A percentile compares a stretch with the other conserved stretches of the same genome.
Evolutionary conservation across 2,329 filamentous ascomycete species (phyloP).

Genomic region (Madurella mycetomatis): DNA sequence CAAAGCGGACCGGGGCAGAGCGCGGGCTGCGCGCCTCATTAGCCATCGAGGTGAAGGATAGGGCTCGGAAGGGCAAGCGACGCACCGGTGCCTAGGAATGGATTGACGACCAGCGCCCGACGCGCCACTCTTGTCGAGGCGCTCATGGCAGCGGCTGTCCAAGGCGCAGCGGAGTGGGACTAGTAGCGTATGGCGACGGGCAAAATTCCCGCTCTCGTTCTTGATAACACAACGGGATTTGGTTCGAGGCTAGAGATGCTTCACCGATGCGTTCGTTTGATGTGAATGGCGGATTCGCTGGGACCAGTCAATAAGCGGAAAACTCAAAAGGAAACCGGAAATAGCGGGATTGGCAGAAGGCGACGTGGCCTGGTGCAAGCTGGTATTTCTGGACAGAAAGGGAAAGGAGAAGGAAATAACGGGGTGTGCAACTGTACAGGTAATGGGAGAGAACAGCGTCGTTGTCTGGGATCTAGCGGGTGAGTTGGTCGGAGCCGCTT

Average conservation of each 20-base stretch:
- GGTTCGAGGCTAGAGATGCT: constrained; percentile 1
- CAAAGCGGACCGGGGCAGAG: constrained; percentile 42
- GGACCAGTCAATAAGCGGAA: not conserved
- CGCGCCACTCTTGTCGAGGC: constrained; percentile 53
- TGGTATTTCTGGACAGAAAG: not conserved
- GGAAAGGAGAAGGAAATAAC: not conserved
- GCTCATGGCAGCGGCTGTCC: constrained; percentile 42
- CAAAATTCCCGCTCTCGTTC: not conserved
- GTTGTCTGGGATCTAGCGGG: not conserved
- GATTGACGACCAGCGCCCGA: constrained; percentile 50
- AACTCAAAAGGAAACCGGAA: constrained; percentile 2
- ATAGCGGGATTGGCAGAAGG: constrained; percentile 5
- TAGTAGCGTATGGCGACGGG: constrained; percentile 2
- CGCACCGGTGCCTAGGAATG: constrained; percentile 47
- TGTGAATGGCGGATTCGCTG: constrained; percentile 1
- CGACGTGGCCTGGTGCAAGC: constrained; percentile 1
- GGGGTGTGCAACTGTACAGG: not conserved
- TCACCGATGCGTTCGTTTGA: constrained; percentile 12
- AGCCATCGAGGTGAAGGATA: constrained; percentile 20
- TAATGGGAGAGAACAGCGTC: not conserved
- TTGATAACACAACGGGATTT: not conserved
- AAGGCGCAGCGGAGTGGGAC: not conserved
- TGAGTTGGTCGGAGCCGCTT: constrained; percentile 8
- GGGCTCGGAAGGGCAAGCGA: constrained; percentile 11
- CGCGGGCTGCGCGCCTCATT: constrained; percentile 37